Evolutionary conservation across 768 basidiomycete genomes (phyloP).

Genomic region (Pulveroboletus sp.): DNA sequence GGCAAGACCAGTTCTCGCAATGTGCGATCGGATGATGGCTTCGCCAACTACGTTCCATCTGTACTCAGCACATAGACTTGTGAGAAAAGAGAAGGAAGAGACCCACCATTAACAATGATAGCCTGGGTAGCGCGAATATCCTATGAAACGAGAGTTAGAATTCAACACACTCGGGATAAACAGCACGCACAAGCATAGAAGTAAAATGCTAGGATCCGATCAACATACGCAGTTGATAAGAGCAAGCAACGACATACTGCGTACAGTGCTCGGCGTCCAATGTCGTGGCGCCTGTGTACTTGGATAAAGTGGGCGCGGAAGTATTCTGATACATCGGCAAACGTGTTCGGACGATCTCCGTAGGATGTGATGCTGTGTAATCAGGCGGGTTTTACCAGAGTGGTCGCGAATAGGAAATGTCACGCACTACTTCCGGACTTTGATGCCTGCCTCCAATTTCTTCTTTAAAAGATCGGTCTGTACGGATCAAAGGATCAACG

Average conservation of each 20-base stretch:
- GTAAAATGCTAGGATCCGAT: slow-evolving; percentile 54
- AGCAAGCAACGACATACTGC: slow-evolving; percentile 46
- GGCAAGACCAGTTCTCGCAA: slow-evolving; percentile 49
- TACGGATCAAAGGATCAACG: slow-evolving; percentile 9
- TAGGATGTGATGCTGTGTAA: slow-evolving; percentile 68
- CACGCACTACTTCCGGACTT: slow-evolving; percentile 75
- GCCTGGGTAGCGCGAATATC: slow-evolving; percentile 66
- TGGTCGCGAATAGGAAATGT: not conserved
- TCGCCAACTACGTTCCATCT: slow-evolving; percentile 49
- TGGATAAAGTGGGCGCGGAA: slow-evolving; percentile 85
- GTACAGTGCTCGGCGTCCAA: slow-evolving; percentile 56
- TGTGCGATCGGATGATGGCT: slow-evolving; percentile 64
- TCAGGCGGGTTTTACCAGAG: not conserved
- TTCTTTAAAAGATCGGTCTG: slow-evolving; percentile 71
- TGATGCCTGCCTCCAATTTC: slow-evolving; percentile 66
- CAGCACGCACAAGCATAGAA: slow-evolving; percentile 56
- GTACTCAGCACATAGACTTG: slow-evolving; percentile 1
- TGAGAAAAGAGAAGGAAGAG: not conserved
- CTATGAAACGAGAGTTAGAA: slow-evolving; percentile 30
- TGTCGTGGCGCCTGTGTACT: slow-evolving; percentile 66
- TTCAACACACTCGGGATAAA: not conserved
- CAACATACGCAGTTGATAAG: slow-evolving; percentile 6
- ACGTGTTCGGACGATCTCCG: slow-evolving; percentile 68
- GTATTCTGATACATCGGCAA: slow-evolving; percentile 68
- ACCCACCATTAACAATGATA: slow-evolving; percentile 61